Conservation (phyloP, 1,284 basidiomycete species). For the Taiwanofungus camphoratus region DNA sequence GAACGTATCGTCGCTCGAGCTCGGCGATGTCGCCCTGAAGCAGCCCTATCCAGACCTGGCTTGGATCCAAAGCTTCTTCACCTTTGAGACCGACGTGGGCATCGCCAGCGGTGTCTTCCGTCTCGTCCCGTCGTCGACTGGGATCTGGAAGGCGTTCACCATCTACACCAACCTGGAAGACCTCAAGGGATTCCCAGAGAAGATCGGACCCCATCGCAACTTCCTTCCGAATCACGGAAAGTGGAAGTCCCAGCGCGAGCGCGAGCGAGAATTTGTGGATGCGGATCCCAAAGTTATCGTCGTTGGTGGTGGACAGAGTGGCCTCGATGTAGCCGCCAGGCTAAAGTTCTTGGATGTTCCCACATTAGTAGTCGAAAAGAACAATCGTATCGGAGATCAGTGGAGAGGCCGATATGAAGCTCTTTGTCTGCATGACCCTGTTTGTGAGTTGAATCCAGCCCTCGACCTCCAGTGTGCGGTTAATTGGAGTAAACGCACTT, state of each 20-base stretch:
- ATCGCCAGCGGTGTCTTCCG: conserved; percentile 45
- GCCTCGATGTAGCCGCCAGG: conserved; percentile 54
- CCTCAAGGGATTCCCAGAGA: conserved; percentile 46
- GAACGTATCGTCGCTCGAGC: conserved; percentile 33
- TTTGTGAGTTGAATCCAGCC: conserved; percentile 41
- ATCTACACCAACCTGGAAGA: conserved; percentile 59
- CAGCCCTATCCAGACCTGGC: conserved; percentile 49
- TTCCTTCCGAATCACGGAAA: conserved; percentile 36
- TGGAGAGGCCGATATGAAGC: conserved; percentile 58
- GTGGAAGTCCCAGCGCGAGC: conserved; percentile 34
- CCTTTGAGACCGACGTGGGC: conserved; percentile 50
- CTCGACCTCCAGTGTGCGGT: not conserved
- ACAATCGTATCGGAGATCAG: conserved; percentile 48
- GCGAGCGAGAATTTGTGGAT: conserved; percentile 36
- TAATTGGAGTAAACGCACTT: not conserved
- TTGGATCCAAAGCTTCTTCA: conserved; percentile 55
- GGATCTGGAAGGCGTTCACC: conserved; percentile 52
- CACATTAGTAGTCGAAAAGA: conserved; percentile 49
- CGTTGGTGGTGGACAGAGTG: conserved; percentile 63
- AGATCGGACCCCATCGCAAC: conserved; percentile 33
- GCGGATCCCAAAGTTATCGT: conserved; percentile 44
- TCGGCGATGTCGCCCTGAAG: conserved; percentile 34
- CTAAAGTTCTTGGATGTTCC: conserved; percentile 49
- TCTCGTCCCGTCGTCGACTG: conserved; percentile 43
- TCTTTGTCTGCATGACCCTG: conserved; percentile 58